Conservation (phyloP, 345 rosid species). For the Laguncularia racemosa region DNA sequence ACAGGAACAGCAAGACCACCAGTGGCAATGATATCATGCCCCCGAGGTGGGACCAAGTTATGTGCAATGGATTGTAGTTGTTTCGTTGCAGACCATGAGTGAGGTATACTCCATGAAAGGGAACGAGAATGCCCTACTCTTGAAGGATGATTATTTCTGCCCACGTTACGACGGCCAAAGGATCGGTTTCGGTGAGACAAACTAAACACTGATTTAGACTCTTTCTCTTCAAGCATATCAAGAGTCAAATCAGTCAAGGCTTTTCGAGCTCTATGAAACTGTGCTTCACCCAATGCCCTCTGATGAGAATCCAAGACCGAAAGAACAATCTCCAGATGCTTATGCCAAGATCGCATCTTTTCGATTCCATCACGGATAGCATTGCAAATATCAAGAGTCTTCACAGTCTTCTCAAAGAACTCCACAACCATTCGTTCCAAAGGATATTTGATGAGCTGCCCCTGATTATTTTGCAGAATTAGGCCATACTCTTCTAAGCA, state of each 20-base stretch:
- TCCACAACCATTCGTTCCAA: constrained; percentile 22
- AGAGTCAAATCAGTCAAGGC: constrained; percentile 30
- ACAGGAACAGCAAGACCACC: constrained; percentile 23
- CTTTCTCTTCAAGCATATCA: constrained; percentile 34
- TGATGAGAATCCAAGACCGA: constrained; percentile 17
- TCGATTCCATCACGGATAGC: constrained; percentile 38
- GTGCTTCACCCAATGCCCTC: constrained; percentile 24
- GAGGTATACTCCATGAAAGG: constrained; percentile 38
- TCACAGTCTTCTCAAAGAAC: constrained; percentile 27
- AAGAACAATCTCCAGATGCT: constrained; percentile 33
- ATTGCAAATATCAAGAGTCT: constrained; percentile 36
- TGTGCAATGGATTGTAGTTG: constrained; percentile 30
- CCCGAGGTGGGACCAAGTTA: constrained; percentile 23
- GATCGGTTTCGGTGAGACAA: constrained; percentile 26
- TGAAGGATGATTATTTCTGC: constrained; percentile 9
- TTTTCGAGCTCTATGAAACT: constrained; percentile 32
- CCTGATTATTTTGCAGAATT: constrained; percentile 20
- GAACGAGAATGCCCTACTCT: constrained; percentile 26
- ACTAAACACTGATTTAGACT: constrained; percentile 15
- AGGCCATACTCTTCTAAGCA: constrained; percentile 28
- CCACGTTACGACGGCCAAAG: constrained; percentile 17
- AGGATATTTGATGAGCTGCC: constrained; percentile 13
- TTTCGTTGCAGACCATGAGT: constrained; percentile 36
- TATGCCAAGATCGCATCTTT: constrained; percentile 26
- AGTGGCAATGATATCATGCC: constrained; percentile 24